phyloP scores from a whole-genome alignment of 345 rosid species.

The Eucalyptus curtisii region DNA sequence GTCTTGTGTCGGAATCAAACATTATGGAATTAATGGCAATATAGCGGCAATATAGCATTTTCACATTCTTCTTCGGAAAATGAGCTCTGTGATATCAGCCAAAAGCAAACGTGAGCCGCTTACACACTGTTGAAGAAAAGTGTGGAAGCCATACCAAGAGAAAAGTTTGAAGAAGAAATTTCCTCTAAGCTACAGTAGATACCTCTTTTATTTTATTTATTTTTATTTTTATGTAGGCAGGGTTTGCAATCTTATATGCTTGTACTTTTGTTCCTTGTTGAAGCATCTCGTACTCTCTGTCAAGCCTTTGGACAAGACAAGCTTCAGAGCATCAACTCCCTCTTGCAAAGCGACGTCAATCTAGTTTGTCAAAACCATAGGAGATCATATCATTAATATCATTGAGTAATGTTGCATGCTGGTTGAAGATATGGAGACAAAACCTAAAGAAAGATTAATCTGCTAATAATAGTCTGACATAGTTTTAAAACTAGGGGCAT shows the following conservation, averaged over 20 bases:
- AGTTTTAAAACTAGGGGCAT: neutral
- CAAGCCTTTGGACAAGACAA: slow-evolving; percentile 60
- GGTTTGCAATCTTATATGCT: slow-evolving; percentile 54
- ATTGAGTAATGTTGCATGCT: neutral
- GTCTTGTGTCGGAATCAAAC: neutral
- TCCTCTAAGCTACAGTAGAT: neutral
- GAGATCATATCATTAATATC: neutral
- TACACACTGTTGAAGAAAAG: neutral
- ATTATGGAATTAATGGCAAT: neutral
- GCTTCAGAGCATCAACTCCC: slow-evolving; percentile 59
- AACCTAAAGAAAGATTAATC: neutral
- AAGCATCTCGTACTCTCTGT: slow-evolving; percentile 55
- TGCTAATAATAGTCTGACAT: neutral
- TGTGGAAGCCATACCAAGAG: neutral
- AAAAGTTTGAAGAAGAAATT: neutral
- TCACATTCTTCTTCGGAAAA: neutral
- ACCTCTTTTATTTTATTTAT: neutral
- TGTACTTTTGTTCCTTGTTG: slow-evolving; percentile 72
- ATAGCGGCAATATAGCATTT: neutral
- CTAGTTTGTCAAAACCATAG: slow-evolving; percentile 16
- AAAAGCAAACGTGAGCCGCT: neutral
- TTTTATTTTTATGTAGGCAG: slow-evolving; percentile 21
- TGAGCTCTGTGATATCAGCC: neutral
- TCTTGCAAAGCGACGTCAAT: slow-evolving; percentile 60
- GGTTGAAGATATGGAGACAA: neutral